phyloP scores from a whole-genome alignment of 106 monocot genomes.

The Narthecium ossifragum region DNA sequence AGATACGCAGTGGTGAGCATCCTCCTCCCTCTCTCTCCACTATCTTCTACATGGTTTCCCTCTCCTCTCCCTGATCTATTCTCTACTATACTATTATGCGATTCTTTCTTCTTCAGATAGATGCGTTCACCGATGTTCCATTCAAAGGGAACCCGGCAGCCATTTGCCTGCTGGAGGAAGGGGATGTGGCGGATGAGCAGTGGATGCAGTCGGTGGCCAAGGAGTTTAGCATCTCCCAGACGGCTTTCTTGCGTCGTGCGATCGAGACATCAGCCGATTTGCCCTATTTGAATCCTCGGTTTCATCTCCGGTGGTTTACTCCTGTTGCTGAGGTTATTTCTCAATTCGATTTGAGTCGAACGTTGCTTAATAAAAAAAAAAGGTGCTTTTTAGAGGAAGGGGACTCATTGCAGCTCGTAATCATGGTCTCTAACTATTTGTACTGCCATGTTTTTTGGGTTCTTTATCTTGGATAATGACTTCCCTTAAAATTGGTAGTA shows the following conservation, averaged over 20 bases:
- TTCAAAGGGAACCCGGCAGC: conserved; percentile 41
- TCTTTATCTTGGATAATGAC: not conserved
- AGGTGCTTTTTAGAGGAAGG: no score
- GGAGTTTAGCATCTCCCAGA: conserved; percentile 33
- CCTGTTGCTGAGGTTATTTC: conserved; percentile 10
- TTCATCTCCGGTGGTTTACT: not conserved
- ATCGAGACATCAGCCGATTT: no score
- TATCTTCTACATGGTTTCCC: no score
- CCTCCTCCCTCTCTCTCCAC: not conserved
- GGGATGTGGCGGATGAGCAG: conserved; percentile 1
- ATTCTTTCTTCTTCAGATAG: conserved; percentile 12
- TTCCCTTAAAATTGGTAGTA: no score
- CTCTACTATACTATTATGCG: not conserved
- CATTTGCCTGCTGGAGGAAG: conserved; percentile 24
- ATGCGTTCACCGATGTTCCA: conserved; percentile 26
- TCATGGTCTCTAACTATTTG: no score
- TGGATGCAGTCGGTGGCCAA: conserved; percentile 36
- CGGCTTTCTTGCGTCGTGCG: conserved; percentile 22
- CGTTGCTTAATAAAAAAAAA: no score
- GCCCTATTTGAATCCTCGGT: no score
- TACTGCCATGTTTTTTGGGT: no score
- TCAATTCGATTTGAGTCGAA: no score
- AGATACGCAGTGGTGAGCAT: conserved; percentile 24
- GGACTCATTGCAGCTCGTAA: no score
- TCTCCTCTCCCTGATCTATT: not conserved